Evolutionary conservation across 2,329 filamentous ascomycete species (phyloP).

Genomic region (Akanthomyces dipterigenus): DNA sequence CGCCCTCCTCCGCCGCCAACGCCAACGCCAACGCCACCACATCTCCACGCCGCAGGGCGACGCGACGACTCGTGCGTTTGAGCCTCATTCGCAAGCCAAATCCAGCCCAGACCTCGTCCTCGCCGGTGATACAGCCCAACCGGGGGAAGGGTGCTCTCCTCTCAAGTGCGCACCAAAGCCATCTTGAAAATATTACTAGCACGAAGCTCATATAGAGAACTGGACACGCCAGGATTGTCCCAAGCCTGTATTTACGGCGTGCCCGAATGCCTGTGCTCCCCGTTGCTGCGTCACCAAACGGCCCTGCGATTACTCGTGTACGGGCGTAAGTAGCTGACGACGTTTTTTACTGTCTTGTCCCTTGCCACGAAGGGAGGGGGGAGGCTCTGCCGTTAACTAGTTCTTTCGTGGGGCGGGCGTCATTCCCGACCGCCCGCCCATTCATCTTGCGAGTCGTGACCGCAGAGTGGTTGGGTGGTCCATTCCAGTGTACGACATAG

Average conservation of each 20-base stretch:
- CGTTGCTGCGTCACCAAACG: background rate
- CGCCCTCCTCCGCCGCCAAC: background rate
- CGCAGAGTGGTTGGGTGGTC: background rate
- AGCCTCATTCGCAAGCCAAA: too few species aligned
- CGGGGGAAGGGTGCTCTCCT: too few species aligned
- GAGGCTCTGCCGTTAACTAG: background rate
- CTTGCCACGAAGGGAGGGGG: too few species aligned
- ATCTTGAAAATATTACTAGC: too few species aligned
- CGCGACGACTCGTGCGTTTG: too few species aligned
- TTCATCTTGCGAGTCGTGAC: background rate
- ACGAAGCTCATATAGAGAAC: background rate
- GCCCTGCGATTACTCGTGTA: background rate
- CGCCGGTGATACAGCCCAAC: too few species aligned
- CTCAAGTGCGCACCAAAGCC: too few species aligned
- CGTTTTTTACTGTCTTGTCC: background rate
- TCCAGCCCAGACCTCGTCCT: too few species aligned
- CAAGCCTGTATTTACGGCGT: background rate
- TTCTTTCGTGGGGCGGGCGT: background rate
- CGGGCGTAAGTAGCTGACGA: background rate
- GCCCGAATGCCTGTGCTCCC: background rate
- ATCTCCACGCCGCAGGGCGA: background rate
- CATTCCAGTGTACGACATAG: background rate
- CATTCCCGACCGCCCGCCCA: background rate
- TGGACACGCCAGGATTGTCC: background rate
- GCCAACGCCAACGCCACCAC: background rate